Evolutionary conservation across 257 asterid species (phyloP).

Genomic region (Paraleonurus japonicus): DNA sequence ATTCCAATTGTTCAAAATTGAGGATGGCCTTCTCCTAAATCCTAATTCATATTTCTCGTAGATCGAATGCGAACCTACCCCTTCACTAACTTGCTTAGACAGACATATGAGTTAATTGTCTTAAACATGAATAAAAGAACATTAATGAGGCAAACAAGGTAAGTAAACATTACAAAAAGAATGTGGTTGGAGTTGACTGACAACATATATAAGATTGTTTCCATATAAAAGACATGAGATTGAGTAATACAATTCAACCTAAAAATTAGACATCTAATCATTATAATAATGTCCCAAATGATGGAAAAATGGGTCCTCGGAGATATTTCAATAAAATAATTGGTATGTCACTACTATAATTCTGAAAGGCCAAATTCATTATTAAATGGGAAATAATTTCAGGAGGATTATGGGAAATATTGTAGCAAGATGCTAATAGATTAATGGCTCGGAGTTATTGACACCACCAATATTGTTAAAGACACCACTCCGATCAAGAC

Average conservation of each 20-base stretch:
- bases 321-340: background rate
- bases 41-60: background rate
- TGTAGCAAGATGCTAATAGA: constrained; percentile 26
- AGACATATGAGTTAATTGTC: background rate
- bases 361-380: constrained; percentile 13
- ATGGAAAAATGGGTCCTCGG: constrained; percentile 16
- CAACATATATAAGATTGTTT: constrained; percentile 1
- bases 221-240: background rate
- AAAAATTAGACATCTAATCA: constrained; percentile 7
- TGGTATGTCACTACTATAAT: constrained; percentile 8
- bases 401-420: constrained; percentile 30
- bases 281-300: constrained; percentile 9
- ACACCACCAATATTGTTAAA: too few species aligned
- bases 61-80: background rate
- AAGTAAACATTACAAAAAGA: background rate
- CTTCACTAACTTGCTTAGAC: background rate
- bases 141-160: background rate
- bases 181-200: background rate
- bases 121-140: background rate
- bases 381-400: constrained; percentile 5
- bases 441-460: too few species aligned
- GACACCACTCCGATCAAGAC: too few species aligned
- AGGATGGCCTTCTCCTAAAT: background rate
- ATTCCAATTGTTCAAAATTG: too few species aligned
- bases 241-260: constrained; percentile 15